Evolutionary conservation across 805 yeast species (phyloP), one percentile per base, ranked within the genome.

Genomic region (Candida alai): DNA sequence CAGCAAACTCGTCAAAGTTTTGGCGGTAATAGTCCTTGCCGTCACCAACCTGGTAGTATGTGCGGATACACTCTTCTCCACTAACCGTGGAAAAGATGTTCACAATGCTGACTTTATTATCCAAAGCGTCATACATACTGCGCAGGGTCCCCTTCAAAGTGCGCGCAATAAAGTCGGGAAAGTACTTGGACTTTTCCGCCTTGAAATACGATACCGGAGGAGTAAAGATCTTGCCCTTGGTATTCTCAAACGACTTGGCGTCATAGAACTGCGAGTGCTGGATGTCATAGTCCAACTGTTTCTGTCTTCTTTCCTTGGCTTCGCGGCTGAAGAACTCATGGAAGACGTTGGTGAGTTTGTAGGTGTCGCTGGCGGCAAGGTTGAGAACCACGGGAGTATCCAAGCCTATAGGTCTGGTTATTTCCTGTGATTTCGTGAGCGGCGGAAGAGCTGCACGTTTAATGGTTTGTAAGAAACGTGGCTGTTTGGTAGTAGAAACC

Each of bases 151-250:
- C 68, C 3, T 48, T 38, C 23, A 87, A 52, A 1, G 79, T 68
- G 15, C 66, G 68, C 1, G 80, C 90, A 17, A 60, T 53, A 39
- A 90, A 65, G 51, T 88, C 88, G 7, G 97, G 96, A 61, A 93
- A 86, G 54, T 76, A 93, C 30, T 77, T 60, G 0, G 97, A 70
- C 49, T 74, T 81, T 6, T 84, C 89, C 9, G 67, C 60, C 40
- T 74, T 75, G 73, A 90, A 89, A 47, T 74, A 81, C 1, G 88
- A 75, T n/a, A 74, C 67, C 1, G 97, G 97, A 0, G 96, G 75
- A 12, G 72, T 64, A 63, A 88, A 93, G 42, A 89, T 68, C 59
- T 88, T 87, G 16, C 97, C 98, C 24, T 78, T 74, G 2, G 90
- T 84, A 46, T 80, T 81, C 31, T 80, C 66, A 51, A 76, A 66